These are phyloP conservation scores for Botrytis tulipae DNA, from an alignment of 2,329 filamentous ascomycete genomes.

Conservation along the genomic window DNA sequence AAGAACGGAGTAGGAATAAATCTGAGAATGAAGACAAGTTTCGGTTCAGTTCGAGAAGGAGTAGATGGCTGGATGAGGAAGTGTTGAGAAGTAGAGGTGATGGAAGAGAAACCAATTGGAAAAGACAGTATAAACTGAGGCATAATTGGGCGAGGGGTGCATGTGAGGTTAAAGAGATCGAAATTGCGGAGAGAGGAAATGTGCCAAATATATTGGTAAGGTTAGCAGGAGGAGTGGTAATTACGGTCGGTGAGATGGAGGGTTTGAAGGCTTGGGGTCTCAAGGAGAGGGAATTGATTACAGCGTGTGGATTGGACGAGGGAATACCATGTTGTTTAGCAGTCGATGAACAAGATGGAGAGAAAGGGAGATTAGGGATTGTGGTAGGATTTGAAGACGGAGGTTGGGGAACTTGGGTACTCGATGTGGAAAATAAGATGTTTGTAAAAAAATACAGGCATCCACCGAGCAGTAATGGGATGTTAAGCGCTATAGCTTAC, in stretches of 20 bases:
- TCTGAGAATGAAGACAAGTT: conserved; percentile 25
- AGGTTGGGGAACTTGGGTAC: conserved; percentile 66
- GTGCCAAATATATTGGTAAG: conserved; percentile 67
- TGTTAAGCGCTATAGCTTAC: conserved; percentile 68
- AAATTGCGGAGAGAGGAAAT: conserved; percentile 40
- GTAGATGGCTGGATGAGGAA: conserved; percentile 48
- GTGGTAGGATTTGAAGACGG: conserved; percentile 71
- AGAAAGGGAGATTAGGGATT: conserved; percentile 53
- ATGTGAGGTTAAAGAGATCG: conserved; percentile 75
- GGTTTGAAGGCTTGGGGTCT: conserved; percentile 80
- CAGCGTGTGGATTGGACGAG: conserved; percentile 44
- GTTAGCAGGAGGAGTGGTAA: conserved; percentile 71
- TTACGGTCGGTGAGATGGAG: conserved; percentile 67
- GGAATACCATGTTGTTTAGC: conserved; percentile 60
- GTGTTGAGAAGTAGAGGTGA: conserved; percentile 32
- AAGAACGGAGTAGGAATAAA: conserved; percentile 9
- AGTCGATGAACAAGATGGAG: conserved; percentile 54
- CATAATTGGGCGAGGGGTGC: conserved; percentile 88
- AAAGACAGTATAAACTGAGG: conserved; percentile 79
- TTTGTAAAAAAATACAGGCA: conserved; percentile 31
- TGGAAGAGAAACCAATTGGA: conserved; percentile 66
- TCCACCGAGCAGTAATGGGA: conserved; percentile 34
- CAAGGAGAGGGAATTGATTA: conserved; percentile 60
- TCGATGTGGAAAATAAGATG: conserved; percentile 46
- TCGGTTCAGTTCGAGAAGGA: conserved; percentile 46